Evolutionary conservation across 1,284 basidiomycete genomes (phyloP).

Genomic region (Mycosarcoma maydis): DNA sequence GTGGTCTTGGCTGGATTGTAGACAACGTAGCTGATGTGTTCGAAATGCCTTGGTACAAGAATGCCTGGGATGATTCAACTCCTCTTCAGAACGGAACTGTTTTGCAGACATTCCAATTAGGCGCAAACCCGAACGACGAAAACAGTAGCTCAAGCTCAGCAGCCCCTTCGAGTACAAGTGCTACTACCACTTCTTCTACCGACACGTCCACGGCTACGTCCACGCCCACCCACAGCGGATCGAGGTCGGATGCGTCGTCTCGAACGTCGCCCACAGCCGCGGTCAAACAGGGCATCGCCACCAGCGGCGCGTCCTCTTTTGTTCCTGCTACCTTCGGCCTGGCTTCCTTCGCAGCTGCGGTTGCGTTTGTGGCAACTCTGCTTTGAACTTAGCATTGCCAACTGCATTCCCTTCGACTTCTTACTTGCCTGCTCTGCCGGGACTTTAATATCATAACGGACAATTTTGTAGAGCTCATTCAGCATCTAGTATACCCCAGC

Average conservation of each 20-base stretch:
- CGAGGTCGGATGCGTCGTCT: background rate
- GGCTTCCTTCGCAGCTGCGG: slow-evolving; percentile 14
- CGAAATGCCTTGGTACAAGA: slow-evolving; percentile 51
- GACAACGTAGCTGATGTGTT: slow-evolving; percentile 41
- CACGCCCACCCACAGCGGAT: background rate
- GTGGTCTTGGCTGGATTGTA: slow-evolving; percentile 74
- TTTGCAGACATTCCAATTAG: slow-evolving; percentile 24
- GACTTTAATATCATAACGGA: slow-evolving; percentile 4
- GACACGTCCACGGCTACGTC: background rate
- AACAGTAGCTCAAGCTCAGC: background rate
- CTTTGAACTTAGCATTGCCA: slow-evolving; percentile 5
- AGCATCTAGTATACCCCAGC: no score
- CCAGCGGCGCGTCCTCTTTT: slow-evolving; percentile 13
- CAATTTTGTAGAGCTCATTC: no score
- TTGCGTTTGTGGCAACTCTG: slow-evolving; percentile 13
- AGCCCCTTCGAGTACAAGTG: slow-evolving; percentile 1
- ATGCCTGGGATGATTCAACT: slow-evolving; percentile 30
- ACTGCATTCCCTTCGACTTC: background rate
- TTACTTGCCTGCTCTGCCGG: background rate
- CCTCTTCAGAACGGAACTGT: slow-evolving; percentile 25
- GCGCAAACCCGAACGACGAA: background rate
- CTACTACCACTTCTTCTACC: background rate
- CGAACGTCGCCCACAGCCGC: background rate
- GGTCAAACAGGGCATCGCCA: background rate
- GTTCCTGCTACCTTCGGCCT: slow-evolving; percentile 13